Base-by-base conservation (phyloP, 805 yeast genomes). In the Jamesozyma spencerorum region DNA sequence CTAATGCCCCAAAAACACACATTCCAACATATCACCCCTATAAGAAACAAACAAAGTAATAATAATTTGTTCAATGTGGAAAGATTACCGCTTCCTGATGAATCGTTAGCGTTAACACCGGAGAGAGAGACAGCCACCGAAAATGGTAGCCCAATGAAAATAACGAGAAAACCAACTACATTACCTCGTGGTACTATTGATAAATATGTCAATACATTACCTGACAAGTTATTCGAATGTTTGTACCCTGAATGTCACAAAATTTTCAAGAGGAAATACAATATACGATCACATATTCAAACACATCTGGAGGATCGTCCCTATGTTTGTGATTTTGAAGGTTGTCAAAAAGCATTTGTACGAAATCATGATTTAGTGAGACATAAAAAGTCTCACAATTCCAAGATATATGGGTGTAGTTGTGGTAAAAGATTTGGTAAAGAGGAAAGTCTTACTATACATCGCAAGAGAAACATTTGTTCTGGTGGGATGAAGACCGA, bases 221-320 rank as follows among this genome's bases (percentile, higher is more conserved):
- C 83, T 48, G 75, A 81, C 37, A 82, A 80, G 45, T 68, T 72
- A 24, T 94, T 73, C 64, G 71, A 78, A 29, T 92, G 99, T 62
- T 70, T 74, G 44, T 90, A 70, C 60, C 74, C 81, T 13, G 70
- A 71, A 40, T 92, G 99, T 64, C 82, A 84, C 8, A 87, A 92
- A 63, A 66, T 72, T 40, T 90, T 92, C 63, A 78, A 87, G 6
- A 71, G 98, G 55, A 71, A 95, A 36, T 94, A 94, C 62, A 92
- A 92, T 54, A 85, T 86, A 11, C 69, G 97, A 46, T 85, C 96
- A 0, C 99, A 92, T 60, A 88, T 92, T 42, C 98, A 92, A 59
- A 92, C 98, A 0, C 99, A 92, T 68, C 64, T 92, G 37, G 80
- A 90, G 58, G 98, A 94, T 60, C 69, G 97, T 47, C 99, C 99